These are phyloP conservation scores for Testicularia cyperi DNA, from an alignment of 1,284 basidiomycete genomes.

Conservation along the genomic window DNA sequence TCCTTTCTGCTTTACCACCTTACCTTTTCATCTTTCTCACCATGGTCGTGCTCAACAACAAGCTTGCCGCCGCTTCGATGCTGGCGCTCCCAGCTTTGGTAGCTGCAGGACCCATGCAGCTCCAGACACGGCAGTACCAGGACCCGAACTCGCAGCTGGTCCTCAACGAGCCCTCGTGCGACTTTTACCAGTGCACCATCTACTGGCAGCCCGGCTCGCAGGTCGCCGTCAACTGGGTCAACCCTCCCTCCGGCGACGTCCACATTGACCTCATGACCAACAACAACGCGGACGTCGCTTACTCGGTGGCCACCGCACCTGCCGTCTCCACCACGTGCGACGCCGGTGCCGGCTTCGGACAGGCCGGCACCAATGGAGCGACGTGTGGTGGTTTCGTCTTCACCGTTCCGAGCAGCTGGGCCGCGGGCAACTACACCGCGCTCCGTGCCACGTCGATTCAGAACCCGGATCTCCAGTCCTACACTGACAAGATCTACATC, in stretches of 20 bases:
- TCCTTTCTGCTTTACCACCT: too few species aligned
- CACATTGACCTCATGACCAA: slow-evolving; percentile 46
- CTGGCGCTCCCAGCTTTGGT: slow-evolving; percentile 13
- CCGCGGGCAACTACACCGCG: slow-evolving; percentile 37
- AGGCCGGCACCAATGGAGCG: slow-evolving; percentile 23
- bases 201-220: slow-evolving; percentile 31
- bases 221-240: slow-evolving; percentile 44
- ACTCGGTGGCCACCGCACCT: slow-evolving; percentile 39
- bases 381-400: slow-evolving; percentile 44
- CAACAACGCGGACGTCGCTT: slow-evolving; percentile 32
- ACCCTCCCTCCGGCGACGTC: slow-evolving; percentile 37
- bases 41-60: too few species aligned
- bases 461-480: slow-evolving; percentile 34
- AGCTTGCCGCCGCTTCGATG: slow-evolving; percentile 5
- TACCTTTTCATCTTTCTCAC: too few species aligned
- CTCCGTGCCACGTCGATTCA: slow-evolving; percentile 32
- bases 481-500: slow-evolving; percentile 46
- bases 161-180: slow-evolving; percentile 38
- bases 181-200: slow-evolving; percentile 45
- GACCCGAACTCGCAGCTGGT: slow-evolving; percentile 35
- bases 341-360: slow-evolving; percentile 31
- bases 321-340: slow-evolving; percentile 38
- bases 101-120: slow-evolving; percentile 4
- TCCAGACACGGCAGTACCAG: slow-evolving; percentile 34
- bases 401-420: slow-evolving; percentile 43